Percentiles rank a stretch among this genome's conserved stretches.
These are phyloP conservation scores for Haplosporangium sp. DNA, from an alignment of 371 early-diverging fungal species.

Conservation along the genomic window DNA sequence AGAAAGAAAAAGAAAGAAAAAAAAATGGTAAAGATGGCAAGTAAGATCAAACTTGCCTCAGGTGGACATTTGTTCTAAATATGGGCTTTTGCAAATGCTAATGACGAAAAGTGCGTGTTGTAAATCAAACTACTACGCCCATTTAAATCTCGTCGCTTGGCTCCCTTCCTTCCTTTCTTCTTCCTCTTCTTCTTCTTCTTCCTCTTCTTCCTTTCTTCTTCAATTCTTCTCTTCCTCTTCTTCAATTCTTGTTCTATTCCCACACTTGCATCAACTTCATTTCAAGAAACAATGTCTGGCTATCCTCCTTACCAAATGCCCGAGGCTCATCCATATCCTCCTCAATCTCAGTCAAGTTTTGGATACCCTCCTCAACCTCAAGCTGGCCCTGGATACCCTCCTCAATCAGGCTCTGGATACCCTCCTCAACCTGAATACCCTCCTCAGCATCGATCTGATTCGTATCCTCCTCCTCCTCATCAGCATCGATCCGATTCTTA, in stretches of 20 bases:
- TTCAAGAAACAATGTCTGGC: constrained; percentile 28
- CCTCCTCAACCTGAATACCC: neutral
- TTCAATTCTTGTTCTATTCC: neutral
- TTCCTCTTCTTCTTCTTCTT: neutral
- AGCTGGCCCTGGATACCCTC: neutral
- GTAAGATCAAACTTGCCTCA: too few relatives aligned
- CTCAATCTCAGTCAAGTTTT: neutral
- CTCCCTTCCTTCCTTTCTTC: neutral
- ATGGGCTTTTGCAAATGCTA: too few relatives aligned
- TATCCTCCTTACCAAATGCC: constrained; percentile 13
- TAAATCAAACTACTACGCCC: too few relatives aligned
- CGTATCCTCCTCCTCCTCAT: too few relatives aligned
- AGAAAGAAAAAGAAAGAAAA: too few relatives aligned
- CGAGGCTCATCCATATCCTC: constrained; percentile 4
- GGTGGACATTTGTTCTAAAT: too few relatives aligned
- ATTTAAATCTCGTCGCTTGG: too few relatives aligned
- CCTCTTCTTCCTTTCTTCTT: neutral
- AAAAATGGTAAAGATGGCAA: too few relatives aligned
- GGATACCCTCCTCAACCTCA: constrained; percentile 16
- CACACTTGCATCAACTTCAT: too few relatives aligned
- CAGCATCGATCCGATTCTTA: too few relatives aligned
- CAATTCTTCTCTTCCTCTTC: neutral
- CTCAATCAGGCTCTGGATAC: neutral
- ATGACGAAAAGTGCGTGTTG: too few relatives aligned
- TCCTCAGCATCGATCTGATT: too few relatives aligned